Base-by-base conservation (phyloP, 768 basidiomycete species). In the Auricularia auricula-judae region DNA sequence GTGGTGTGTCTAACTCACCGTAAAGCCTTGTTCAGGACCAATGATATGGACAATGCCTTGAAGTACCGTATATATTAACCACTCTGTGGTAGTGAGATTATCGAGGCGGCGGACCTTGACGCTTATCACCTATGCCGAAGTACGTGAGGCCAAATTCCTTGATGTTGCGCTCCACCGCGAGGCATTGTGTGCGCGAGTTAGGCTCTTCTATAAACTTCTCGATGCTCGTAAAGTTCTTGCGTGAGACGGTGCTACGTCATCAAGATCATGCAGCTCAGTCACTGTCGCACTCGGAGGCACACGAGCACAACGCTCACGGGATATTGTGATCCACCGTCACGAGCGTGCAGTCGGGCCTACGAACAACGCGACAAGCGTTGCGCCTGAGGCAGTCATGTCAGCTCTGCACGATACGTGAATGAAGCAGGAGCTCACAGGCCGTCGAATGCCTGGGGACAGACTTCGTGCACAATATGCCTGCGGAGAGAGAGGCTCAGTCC, bases 1-100 rank as follows among this genome's bases (percentile, higher is more conserved):
- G 23, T 14, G 23, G 34, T 5, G 8, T 29, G 23, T 63, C 51
- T 36, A 33, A 43, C 35, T 70, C 71, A 86, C 86, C 58, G 93
- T 94, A 72, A 95, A 95, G 44, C 93, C 93, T 78, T 95, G 93
- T 72, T 95, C 93, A 62, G 93, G 93, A 56, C 92, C 93, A 71
- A 95, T 95, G 67, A 95, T 81, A 75, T 95, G 91, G 5, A 91
- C 88, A 67, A 89, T 91, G 65, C 86, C 88, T 89, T 66, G 36
- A 63, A n/a, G 47, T 47, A 62, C 33, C 34, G 75, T 29, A 21
- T 58, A 36, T 34, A 44, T 36, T 43, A 62, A 35, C 23, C 10
- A 42, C 58, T n/a, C 18, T 16, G 18, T 35, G 21, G 12, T 62
- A 18, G 43, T 42, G 47, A 60, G n/a, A 29, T 21, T 8, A 35